Evolutionary conservation across 1,284 basidiomycete genomes (phyloP), one percentile per base, ranked within the genome.

Genomic region (Dichomitus squalens): DNA sequence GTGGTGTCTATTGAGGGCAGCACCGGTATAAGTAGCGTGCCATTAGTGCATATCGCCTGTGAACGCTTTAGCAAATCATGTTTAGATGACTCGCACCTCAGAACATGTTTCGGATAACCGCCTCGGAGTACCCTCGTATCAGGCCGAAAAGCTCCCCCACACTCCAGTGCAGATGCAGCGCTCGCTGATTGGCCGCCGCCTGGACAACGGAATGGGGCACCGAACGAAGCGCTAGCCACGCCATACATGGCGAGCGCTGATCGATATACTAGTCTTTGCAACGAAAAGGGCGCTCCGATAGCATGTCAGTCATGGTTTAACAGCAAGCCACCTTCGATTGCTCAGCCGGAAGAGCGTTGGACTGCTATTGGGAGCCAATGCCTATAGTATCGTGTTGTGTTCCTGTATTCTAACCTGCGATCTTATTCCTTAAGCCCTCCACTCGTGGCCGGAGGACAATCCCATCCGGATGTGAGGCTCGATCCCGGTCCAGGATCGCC

Each of bases 301-400:
- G n/a, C n/a, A n/a, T n/a, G n/a, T n/a, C n/a, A n/a, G n/a, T n/a
- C n/a, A n/a, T n/a, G 20, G 18, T 18, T 38, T 9, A 38, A 38
- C 14, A 18, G 20, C 7, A 38, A 18, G n/a, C 12, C 29, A 49
- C 48, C 48, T 38, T 38, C 48, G 48, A 49, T 49, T 36, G 48
- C 48, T 49, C 48, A 49, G 48, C 38, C 38, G 48, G 48, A 49
- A 49, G 48, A 49, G 48, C 48, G 48, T 27, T 20, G 38, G 48
- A 49, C 48, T 49, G 48, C 38, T 36, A 49, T 20, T 20, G 29
- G 46, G n/a, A n/a, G n/a, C n/a, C n/a, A n/a, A n/a, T n/a, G n/a
- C n/a, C n/a, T n/a, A n/a, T n/a, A n/a, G n/a, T n/a, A n/a, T n/a
- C n/a, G n/a, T n/a, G n/a, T n/a, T n/a, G n/a, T n/a, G n/a, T n/a